Evolutionary conservation across 2,329 filamentous ascomycete genomes (phyloP).

Genomic region (Aureobasidium sp.): DNA sequence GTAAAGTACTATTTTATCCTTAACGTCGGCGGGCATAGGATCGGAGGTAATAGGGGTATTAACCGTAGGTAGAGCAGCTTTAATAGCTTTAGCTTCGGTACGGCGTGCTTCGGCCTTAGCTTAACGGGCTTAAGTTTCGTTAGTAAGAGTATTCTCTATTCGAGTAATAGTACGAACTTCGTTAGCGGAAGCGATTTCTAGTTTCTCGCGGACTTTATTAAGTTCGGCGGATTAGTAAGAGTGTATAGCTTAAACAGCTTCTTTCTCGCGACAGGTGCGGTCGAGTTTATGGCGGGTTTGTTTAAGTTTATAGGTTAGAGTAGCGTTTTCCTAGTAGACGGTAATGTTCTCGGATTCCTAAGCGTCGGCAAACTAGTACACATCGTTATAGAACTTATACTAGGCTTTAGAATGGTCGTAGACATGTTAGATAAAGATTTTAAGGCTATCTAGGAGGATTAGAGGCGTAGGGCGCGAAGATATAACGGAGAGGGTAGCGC

Average conservation of each 20-base stretch:
- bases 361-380: neutral
- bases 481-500: neutral
- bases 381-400: neutral
- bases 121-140: neutral
- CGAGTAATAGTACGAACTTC: neutral
- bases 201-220: neutral
- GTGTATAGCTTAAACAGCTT: neutral
- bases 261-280: neutral
- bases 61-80: neutral
- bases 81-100: neutral
- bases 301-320: neutral
- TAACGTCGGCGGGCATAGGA: neutral
- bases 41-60: neutral
- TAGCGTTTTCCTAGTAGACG: no score
- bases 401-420: neutral
- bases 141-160: neutral
- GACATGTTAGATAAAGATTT: neutral
- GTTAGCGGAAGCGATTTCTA: neutral
- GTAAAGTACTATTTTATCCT: neutral
- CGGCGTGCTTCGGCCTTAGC: neutral
- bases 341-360: neutral
- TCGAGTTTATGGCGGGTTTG: neutral
- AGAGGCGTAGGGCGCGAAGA: neutral
- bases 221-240: neutral
- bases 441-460: neutral